phyloP scores from a whole-genome alignment of 257 asterid genomes.

The Dorcoceras hygrometricum region DNA sequence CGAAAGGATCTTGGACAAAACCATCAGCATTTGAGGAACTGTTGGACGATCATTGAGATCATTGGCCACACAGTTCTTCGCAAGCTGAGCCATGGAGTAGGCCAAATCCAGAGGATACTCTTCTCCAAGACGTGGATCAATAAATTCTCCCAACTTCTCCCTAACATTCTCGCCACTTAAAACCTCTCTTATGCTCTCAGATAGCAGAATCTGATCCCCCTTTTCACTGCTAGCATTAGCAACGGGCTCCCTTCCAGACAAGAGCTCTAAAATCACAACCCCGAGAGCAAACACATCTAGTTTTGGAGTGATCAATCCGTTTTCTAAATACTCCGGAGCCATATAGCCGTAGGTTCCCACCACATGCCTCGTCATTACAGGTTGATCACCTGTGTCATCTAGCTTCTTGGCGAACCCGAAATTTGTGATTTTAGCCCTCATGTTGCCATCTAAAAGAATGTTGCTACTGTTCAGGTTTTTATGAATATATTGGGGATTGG shows the following conservation, averaged over 20 bases:
- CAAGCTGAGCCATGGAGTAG: conserved; percentile 47
- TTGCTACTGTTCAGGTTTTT: conserved; percentile 56
- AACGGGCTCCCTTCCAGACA: conserved; percentile 40
- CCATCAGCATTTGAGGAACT: conserved; percentile 36
- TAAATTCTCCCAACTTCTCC: conserved; percentile 36
- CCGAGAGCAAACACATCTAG: conserved; percentile 56
- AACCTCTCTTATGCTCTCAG: conserved; percentile 30
- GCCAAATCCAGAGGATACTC: conserved; percentile 51
- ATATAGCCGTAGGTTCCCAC: conserved; percentile 61
- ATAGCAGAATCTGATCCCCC: conserved; percentile 23
- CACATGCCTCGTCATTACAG: conserved; percentile 42
- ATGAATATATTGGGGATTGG: conserved; percentile 57
- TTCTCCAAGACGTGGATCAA: conserved; percentile 41
- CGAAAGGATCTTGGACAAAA: conserved; percentile 40
- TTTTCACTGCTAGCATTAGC: background rate
- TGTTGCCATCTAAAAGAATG: conserved; percentile 44
- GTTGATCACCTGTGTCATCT: conserved; percentile 9
- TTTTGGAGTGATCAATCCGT: conserved; percentile 48
- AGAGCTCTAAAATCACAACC: conserved; percentile 47
- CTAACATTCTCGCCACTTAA: conserved; percentile 46
- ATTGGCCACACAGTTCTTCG: conserved; percentile 43
- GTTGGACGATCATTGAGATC: conserved; percentile 37
- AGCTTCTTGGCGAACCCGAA: conserved; percentile 41
- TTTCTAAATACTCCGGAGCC: conserved; percentile 60
- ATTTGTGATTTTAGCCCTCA: conserved; percentile 50